Conservation (phyloP, 2,329 filamentous ascomycete species). For the Nemania sp. region DNA sequence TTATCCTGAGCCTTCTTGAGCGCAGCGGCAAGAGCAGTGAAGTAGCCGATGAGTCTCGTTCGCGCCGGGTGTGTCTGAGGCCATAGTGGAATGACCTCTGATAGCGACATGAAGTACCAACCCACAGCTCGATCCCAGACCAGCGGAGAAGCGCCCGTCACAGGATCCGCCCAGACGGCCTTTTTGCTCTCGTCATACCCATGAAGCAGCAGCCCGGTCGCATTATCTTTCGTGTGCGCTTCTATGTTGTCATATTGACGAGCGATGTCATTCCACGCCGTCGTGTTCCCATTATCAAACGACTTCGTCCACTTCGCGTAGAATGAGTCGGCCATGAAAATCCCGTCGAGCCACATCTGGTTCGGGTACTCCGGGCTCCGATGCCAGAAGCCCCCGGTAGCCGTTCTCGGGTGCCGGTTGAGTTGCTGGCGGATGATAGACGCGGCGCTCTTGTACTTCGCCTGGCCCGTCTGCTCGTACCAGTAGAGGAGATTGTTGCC, state of each 20-base stretch:
- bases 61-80: constrained; percentile 43
- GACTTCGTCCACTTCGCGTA: constrained; percentile 46
- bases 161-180: constrained; percentile 52
- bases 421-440: constrained; percentile 50
- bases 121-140: constrained; percentile 56
- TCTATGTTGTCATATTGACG: constrained; percentile 49
- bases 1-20: constrained; percentile 48
- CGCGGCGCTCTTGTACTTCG: constrained; percentile 54
- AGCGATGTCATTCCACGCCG: constrained; percentile 49
- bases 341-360: constrained; percentile 62
- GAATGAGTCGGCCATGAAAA: constrained; percentile 53
- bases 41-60: constrained; percentile 44
- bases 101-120: constrained; percentile 54
- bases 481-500: constrained; percentile 56
- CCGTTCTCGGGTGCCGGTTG: constrained; percentile 52
- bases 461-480: constrained; percentile 49
- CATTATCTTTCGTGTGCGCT: constrained; percentile 43
- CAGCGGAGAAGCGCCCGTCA: constrained; percentile 51
- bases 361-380: constrained; percentile 43
- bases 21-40: constrained; percentile 46
- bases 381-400: constrained; percentile 59
- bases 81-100: constrained; percentile 52
- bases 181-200: constrained; percentile 53
- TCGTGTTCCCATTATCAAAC: constrained; percentile 44
- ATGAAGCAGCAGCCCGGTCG: constrained; percentile 50